Conservation (phyloP, 495 filamentous ascomycete species). For the Bacidia gigantensis region DNA sequence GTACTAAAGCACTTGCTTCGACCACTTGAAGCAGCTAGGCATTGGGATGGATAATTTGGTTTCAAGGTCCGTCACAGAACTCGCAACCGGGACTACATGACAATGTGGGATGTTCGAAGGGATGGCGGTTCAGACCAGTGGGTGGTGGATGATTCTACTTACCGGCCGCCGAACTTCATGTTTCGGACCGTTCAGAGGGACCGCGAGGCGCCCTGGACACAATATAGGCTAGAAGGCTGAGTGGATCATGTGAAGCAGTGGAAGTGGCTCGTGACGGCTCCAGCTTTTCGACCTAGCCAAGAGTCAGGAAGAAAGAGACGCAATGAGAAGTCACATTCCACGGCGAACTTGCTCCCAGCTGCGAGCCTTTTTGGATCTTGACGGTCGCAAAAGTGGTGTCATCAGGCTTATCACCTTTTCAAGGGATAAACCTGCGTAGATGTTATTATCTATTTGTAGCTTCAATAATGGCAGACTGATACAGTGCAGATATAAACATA, state of each 20-base stretch:
- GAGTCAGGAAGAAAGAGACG: slow-evolving; percentile 3
- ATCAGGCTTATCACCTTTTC: slow-evolving; percentile 2
- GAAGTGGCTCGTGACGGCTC: background rate
- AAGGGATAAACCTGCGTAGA: background rate
- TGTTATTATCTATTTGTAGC: background rate
- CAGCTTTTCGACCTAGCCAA: background rate
- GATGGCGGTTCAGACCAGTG: slow-evolving; percentile 1
- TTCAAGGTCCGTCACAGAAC: background rate
- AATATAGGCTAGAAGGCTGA: background rate
- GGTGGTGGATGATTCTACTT: slow-evolving; percentile 2
- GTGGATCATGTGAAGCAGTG: background rate
- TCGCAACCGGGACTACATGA: background rate
- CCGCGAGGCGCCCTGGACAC: background rate
- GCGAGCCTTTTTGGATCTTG: background rate
- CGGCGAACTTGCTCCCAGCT: slow-evolving; percentile 4
- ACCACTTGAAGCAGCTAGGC: slow-evolving; percentile 8
- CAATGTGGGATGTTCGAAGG: slow-evolving; percentile 1
- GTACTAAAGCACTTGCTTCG: slow-evolving; percentile 18
- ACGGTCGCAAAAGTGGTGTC: background rate
- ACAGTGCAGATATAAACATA: background rate
- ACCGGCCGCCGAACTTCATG: background rate
- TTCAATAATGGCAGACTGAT: background rate
- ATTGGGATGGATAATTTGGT: slow-evolving; percentile 5
- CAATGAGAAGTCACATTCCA: slow-evolving; percentile 2
- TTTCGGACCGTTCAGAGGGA: background rate